Evolutionary conservation across 2,329 filamentous ascomycete species (phyloP), one percentile per base, ranked within the genome.

Genomic region (Exserohilum turcica): DNA sequence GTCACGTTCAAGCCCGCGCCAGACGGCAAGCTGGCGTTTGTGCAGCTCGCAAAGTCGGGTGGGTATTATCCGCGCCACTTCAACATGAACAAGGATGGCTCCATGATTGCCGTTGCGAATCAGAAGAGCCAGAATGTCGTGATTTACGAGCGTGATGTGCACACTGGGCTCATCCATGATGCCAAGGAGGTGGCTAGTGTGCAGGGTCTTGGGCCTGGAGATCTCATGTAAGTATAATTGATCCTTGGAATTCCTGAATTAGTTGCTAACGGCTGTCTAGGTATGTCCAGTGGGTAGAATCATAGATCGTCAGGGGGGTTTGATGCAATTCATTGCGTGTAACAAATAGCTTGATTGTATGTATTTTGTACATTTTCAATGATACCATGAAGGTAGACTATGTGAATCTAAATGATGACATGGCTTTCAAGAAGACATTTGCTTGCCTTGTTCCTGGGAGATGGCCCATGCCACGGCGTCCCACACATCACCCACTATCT

Each of bases 401-500:
- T n/a, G 10, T 43, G 7, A n/a, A 40, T 36, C 21, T 35, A 31
- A 8, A 35, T 31, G 16, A 18, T 21, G 15, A 10, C 13, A 19
- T 36, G 12, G 5, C 10, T 9, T 63, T 45, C n/a, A n/a, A n/a
- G n/a, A 63, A 42, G 36, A 39, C 78, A 54, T 74, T 73, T 47
- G 81, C 77, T 61, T 78, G 78, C 73, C 70, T 48, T 71, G 78
- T 79, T 73, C 70, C 51, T 71, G 63, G 24, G 84, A 79, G 67
- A 94, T 74, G 4, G 87, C 91, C 88, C 88, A 95, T 56, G 85
- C 78, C 4, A 96, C 89, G 9, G 89, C 92, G 59, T 86, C 85
- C 64, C 84, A 81, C 3, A 96, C 92, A 76, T 93, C 86, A 32
- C 89, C 83, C 18, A 88, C 86, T 56, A 91, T 85, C 21, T 81